These are phyloP conservation scores for Kondoa subrosea DNA, from an alignment of 768 basidiomycete species.

Conservation along the genomic window DNA sequence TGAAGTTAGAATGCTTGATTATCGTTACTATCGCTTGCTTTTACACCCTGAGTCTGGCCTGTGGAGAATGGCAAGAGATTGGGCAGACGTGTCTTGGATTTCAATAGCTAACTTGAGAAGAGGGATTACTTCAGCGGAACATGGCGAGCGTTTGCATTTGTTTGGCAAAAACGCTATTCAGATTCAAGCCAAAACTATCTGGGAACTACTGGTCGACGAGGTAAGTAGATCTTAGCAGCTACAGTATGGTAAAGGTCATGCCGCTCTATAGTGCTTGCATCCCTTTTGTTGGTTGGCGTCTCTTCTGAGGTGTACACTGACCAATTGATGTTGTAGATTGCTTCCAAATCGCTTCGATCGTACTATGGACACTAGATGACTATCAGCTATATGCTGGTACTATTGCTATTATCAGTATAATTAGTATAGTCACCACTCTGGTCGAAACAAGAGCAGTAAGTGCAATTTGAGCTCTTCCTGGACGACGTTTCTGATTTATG, in stretches of 20 bases:
- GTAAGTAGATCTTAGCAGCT: not conserved
- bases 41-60: slow-evolving; percentile 67
- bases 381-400: slow-evolving; percentile 55
- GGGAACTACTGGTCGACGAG: slow-evolving; percentile 68
- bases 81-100: slow-evolving; percentile 68
- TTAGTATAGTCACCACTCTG: slow-evolving; percentile 68
- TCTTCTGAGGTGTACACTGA: slow-evolving; percentile 83
- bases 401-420: slow-evolving; percentile 72
- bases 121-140: slow-evolving; percentile 44
- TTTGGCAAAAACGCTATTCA: slow-evolving; percentile 81
- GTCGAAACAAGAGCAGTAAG: slow-evolving; percentile 76
- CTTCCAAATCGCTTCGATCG: slow-evolving; percentile 88
- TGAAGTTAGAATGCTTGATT: slow-evolving; percentile 57
- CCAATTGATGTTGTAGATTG: slow-evolving; percentile 62
- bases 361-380: slow-evolving; percentile 84
- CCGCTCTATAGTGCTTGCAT: slow-evolving; percentile 30
- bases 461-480: slow-evolving; percentile 2
- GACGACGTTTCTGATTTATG: slow-evolving; percentile 5
- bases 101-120: slow-evolving; percentile 45
- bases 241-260: slow-evolving; percentile 31
- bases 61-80: slow-evolving; percentile 74
- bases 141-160: slow-evolving; percentile 50
- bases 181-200: slow-evolving; percentile 66
- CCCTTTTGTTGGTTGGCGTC: not conserved
- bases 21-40: slow-evolving; percentile 79